Conservation (phyloP, 2,329 filamentous ascomycete genomes). For the Ceratocystis ficicola region DNA sequence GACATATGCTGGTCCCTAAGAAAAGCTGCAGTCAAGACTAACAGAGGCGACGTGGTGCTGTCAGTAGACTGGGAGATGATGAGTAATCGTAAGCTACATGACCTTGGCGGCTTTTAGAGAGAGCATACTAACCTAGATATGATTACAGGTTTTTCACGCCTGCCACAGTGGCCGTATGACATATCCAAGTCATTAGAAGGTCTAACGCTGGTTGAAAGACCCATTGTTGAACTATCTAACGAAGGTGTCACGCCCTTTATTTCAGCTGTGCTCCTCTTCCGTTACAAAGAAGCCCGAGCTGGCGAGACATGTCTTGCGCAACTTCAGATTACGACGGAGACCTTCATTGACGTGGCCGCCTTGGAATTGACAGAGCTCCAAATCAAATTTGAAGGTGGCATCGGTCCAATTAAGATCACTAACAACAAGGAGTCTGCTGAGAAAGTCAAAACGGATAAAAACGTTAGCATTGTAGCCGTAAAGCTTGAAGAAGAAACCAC, state of each 20-base stretch:
- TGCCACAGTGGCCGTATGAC: constrained; percentile 49
- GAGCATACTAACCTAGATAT: constrained; percentile 8
- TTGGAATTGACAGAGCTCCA: constrained; percentile 41
- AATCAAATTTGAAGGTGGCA: constrained; percentile 45
- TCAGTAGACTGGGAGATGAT: constrained; percentile 55
- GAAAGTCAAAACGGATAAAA: constrained; percentile 23
- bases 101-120: background rate
- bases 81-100: constrained; percentile 38
- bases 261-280: constrained; percentile 45
- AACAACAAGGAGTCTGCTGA: constrained; percentile 29
- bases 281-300: constrained; percentile 46
- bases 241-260: constrained; percentile 43
- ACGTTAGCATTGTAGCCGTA: constrained; percentile 26
- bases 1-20: constrained; percentile 51
- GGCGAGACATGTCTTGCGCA: constrained; percentile 49
- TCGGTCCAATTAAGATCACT: constrained; percentile 43
- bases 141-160: constrained; percentile 40
- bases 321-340: constrained; percentile 44
- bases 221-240: constrained; percentile 40
- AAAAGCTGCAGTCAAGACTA: constrained; percentile 41
- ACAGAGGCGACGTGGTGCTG: constrained; percentile 44
- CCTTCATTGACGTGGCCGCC: constrained; percentile 40
- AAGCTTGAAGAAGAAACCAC: constrained; percentile 29
- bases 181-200: constrained; percentile 45
- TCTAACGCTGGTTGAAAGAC: constrained; percentile 34